phyloP scores from a whole-genome alignment of 2,329 filamentous ascomycete species.

The Cordyceps tenuipes region DNA sequence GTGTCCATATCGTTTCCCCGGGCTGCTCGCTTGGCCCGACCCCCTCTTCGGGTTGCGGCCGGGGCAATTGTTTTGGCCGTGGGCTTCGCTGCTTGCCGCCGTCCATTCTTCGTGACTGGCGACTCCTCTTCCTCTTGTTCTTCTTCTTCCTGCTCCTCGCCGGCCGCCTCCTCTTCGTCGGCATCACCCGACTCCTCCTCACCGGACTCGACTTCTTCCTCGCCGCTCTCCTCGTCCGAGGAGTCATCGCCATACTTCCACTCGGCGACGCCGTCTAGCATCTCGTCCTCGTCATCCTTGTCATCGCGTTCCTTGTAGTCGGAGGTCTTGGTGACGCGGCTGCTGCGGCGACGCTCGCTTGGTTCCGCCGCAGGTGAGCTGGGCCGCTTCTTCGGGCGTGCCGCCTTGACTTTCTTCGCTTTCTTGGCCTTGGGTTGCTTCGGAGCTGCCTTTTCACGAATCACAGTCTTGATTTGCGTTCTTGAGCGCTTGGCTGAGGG shows the following conservation, averaged over 20 bases:
- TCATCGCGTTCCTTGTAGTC: constrained; percentile 50
- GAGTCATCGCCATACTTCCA: constrained; percentile 43
- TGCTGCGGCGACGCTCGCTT: constrained; percentile 47
- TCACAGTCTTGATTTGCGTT: constrained; percentile 29
- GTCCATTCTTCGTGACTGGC: constrained; percentile 14
- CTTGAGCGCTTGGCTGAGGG: constrained; percentile 31
- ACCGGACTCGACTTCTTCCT: constrained; percentile 12
- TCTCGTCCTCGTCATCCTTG: constrained; percentile 51
- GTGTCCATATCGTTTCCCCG: constrained; percentile 28
- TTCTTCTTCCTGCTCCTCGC: not conserved
- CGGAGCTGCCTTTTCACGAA: constrained; percentile 24
- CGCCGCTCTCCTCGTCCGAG: constrained; percentile 16
- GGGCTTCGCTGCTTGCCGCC: constrained; percentile 17
- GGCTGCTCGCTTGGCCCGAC: constrained; percentile 18
- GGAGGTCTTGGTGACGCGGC: constrained; percentile 39
- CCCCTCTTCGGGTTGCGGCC: constrained; percentile 15
- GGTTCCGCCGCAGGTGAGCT: constrained; percentile 24
- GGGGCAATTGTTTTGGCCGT: constrained; percentile 19
- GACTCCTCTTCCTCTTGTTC: constrained; percentile 14
- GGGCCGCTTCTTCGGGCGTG: constrained; percentile 20
- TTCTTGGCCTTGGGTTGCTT: constrained; percentile 25
- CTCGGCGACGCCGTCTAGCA: constrained; percentile 51
- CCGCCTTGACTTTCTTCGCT: constrained; percentile 23
- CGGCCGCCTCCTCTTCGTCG: constrained; percentile 12
- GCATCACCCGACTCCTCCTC: constrained; percentile 13